Conservation (phyloP, 345 rosid genomes). For the Moringa oleifera region DNA sequence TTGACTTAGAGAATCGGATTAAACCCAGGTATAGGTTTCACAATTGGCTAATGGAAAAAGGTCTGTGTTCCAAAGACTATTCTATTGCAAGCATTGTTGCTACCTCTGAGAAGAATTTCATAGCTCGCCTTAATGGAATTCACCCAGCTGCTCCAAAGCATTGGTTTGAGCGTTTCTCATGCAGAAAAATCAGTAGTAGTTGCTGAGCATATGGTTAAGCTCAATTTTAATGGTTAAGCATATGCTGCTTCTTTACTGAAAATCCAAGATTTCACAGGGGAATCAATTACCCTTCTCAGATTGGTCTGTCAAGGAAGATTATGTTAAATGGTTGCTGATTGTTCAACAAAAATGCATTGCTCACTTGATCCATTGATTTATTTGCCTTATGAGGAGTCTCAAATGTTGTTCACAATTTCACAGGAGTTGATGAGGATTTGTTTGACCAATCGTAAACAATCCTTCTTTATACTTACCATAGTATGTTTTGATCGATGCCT, state of each 20-base stretch:
- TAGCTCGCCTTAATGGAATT: conserved; percentile 45
- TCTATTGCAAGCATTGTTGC: conserved; percentile 64
- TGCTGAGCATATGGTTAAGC: not conserved
- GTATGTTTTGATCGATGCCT: too few relatives aligned
- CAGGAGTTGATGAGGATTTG: too few relatives aligned
- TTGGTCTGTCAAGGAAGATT: not conserved
- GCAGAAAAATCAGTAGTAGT: conserved; percentile 17
- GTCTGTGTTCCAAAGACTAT: conserved; percentile 36
- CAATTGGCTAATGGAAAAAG: conserved; percentile 46
- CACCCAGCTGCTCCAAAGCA: conserved; percentile 63
- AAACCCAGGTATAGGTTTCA: conserved; percentile 51
- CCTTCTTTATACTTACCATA: too few relatives aligned
- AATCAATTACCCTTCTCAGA: not conserved
- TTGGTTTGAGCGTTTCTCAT: conserved; percentile 43
- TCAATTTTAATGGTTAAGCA: too few relatives aligned
- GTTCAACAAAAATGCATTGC: not conserved
- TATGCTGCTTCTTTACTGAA: not conserved
- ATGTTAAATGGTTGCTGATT: conserved; percentile 6
- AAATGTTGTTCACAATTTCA: too few relatives aligned
- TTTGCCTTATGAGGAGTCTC: too few relatives aligned
- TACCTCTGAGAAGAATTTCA: conserved; percentile 50
- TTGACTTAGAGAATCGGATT: conserved; percentile 58
- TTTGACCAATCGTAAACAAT: too few relatives aligned
- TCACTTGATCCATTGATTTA: too few relatives aligned
- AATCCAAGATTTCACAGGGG: not conserved